A percentile compares a stretch with the other conserved stretches of the same genome.
Conservation (phyloP, 176 grass and related monocot genomes). For the Aegilops sharonensis region DNA sequence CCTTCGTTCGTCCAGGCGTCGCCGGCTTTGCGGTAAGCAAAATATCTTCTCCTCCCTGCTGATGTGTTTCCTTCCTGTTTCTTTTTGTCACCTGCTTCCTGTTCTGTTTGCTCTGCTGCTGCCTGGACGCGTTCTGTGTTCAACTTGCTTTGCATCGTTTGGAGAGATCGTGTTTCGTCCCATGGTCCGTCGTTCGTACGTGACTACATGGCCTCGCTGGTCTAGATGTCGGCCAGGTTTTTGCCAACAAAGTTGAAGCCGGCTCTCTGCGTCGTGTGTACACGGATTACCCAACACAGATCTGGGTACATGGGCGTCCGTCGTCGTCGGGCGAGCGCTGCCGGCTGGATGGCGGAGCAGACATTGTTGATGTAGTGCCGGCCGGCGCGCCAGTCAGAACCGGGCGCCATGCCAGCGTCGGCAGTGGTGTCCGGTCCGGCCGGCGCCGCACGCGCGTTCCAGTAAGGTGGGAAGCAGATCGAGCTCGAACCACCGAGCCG, state of each 20-base stretch:
- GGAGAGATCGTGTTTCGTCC: neutral
- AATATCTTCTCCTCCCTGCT: neutral
- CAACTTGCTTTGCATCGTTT: neutral
- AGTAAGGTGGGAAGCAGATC: too few species aligned
- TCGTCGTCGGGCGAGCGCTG: too few species aligned
- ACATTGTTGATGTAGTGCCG: too few species aligned
- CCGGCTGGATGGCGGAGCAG: too few species aligned
- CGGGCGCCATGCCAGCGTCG: too few species aligned
- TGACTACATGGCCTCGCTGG: neutral
- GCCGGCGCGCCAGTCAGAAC: too few species aligned
- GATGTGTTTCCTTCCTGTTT: neutral
- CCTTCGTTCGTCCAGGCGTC: neutral
- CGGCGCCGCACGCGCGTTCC: too few species aligned
- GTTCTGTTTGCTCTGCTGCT: neutral
- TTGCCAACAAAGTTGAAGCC: neutral
- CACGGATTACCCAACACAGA: neutral
- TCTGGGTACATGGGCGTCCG: too few species aligned
- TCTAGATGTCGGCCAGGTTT: neutral
- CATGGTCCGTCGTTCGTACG: neutral
- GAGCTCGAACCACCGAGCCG: too few species aligned
- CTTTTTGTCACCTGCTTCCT: neutral
- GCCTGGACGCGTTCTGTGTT: neutral
- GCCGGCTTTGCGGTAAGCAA: neutral
- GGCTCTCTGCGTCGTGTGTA: too few species aligned
- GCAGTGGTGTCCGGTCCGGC: too few species aligned